Evolutionary conservation across 306 rosid genomes (phyloP), one percentile per base, ranked within the genome.

Genomic region (Senna tora): DNA sequence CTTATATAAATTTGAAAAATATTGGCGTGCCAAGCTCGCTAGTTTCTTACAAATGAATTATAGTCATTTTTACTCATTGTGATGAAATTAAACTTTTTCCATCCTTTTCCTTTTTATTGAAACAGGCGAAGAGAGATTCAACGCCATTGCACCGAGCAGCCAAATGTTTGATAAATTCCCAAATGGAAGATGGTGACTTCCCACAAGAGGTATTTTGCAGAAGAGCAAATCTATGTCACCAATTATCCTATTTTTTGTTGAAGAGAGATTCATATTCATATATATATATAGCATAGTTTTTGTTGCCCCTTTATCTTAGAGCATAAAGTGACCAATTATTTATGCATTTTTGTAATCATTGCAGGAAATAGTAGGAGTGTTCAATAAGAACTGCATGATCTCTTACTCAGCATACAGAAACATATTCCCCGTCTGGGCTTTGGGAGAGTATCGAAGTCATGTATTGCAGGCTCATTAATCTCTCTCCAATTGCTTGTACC

Each of bases 311-410:
- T 36, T 36, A 2, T 7, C 39, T 7, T 36, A 1, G 8, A 36
- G 39, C 39, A 4, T 36, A 7, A 58, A 66, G 36, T 32, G 56
- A 36, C 5, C 21, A 21, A 36, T 38, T 61, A 58, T 49, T 51
- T 69, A 53, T 53, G 12, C 34, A 41, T 73, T 52, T 52, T 41
- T 75, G 22, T 50, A 36, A 32, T 67, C 22, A 22, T 42, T 57
- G 64, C 86, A 91, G 96, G 97, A 91, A 80, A 91, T 89, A 41
- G 89, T 87, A 89, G 97, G 97, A 34, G 97, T 91, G 56, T 91
- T 91, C 93, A 91, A 91, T 66, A 74, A 72, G 80, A 91, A 91
- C 52, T 89, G 97, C 67, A 91, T 91, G 97, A 91, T 91, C 76
- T 75, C 89, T 12, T 91, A 91, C 8, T 79, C 97, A 13, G 86